These are phyloP conservation scores for Exophiala mesophila DNA, from an alignment of 2,329 filamentous ascomycete genomes.

Conservation along the genomic window DNA sequence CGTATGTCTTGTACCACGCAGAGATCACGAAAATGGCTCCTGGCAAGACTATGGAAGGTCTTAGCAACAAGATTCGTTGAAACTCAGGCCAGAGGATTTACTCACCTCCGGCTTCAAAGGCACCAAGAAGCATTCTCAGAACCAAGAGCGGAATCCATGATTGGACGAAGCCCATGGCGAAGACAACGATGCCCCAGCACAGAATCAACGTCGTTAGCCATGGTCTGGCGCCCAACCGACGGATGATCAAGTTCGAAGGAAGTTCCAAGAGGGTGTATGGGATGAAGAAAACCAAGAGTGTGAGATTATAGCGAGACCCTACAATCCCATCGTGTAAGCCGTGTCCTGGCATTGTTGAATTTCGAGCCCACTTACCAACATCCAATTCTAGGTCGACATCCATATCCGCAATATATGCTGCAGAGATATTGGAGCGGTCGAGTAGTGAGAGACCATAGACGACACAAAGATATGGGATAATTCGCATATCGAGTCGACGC, in stretches of 20 bases:
- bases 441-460: conserved; percentile 47
- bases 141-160: conserved; percentile 26
- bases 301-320: conserved; percentile 26
- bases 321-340: neutral
- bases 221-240: conserved; percentile 29
- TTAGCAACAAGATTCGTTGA: neutral
- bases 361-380: conserved; percentile 3
- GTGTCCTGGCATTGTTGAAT: neutral
- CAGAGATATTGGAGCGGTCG: conserved; percentile 70
- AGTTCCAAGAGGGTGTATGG: conserved; percentile 24
- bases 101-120: conserved; percentile 55
- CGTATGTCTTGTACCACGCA: conserved; percentile 18
- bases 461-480: neutral
- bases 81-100: neutral
- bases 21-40: conserved; percentile 35
- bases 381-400: conserved; percentile 29
- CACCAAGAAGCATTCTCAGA: conserved; percentile 48
- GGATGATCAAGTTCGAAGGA: conserved; percentile 31
- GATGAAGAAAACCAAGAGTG: conserved; percentile 30
- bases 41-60: conserved; percentile 50
- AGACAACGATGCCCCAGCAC: conserved; percentile 25
- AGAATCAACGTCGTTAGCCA: conserved; percentile 35
- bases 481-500: conserved; percentile 1
- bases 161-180: conserved; percentile 28
- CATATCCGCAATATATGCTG: conserved; percentile 64